Evolutionary conservation across 2,329 filamentous ascomycete genomes (phyloP).

Genomic region (Daldinia eschscholtzii): DNA sequence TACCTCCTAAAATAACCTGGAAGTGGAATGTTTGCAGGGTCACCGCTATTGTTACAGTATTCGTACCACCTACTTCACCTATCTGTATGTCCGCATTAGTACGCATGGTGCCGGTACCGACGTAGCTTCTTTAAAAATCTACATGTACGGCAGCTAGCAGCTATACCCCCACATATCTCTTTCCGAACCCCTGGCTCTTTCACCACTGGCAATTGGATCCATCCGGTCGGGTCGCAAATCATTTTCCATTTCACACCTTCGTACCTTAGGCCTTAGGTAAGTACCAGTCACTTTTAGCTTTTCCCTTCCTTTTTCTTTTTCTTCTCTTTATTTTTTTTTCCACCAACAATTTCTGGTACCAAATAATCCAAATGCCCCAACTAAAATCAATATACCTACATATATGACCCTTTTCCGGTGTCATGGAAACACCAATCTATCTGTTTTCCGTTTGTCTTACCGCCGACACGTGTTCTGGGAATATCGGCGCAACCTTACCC

Average conservation of each 20-base stretch:
- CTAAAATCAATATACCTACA: conserved; percentile 24
- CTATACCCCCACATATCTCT: conserved; percentile 33
- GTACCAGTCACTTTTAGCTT: not conserved
- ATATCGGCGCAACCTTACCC: conserved; percentile 6
- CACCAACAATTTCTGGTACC: conserved; percentile 9
- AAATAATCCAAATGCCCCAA: conserved; percentile 6
- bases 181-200: conserved; percentile 40
- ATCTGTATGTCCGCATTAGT: not conserved
- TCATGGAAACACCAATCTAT: conserved; percentile 30
- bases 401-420: conserved; percentile 33
- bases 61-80: conserved; percentile 1
- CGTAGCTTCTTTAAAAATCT: conserved; percentile 3
- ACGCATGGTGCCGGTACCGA: not conserved
- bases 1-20: not conserved
- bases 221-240: conserved; percentile 39
- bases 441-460: conserved; percentile 29
- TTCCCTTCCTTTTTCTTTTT: conserved; percentile 7
- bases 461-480: conserved; percentile 37
- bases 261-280: conserved; percentile 4
- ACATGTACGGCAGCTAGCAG: conserved; percentile 17
- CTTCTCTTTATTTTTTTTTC: conserved; percentile 20
- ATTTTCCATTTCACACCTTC: conserved; percentile 8
- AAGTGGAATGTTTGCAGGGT: not conserved
- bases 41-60: conserved; percentile 4
- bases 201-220: conserved; percentile 37